Base-by-base conservation (phyloP, 2,329 filamentous ascomycete species). In the Penicillium sp. region DNA sequence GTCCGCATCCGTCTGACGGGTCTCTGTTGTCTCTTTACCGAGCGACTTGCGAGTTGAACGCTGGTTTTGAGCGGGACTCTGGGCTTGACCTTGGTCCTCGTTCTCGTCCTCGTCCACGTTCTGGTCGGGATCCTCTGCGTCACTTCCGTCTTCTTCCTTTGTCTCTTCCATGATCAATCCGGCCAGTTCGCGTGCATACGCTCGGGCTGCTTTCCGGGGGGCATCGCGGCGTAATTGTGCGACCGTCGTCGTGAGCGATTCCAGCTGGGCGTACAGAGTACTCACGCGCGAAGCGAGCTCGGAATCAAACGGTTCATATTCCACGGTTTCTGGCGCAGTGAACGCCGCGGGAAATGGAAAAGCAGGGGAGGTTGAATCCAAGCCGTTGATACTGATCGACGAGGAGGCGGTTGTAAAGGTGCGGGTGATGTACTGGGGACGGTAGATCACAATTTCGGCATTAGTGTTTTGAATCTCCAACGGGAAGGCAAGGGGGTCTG, bases 331-430 rank as follows among this genome's bases (percentile, higher is more conserved):
- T 5, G 62, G 63, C 4, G 67, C 60, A 27, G 68, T 65, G 43
- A 70, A 64, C 3, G 64, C 47, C 5, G 59, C 65, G 28, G 57
- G 61, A 48, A 62, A 66, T 1, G 62, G 66, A 49, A 63, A 66
- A 26, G 58, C 61, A 7, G 56, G 55, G 1, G 65, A 63, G 2
- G 61, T 55, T 41, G 60, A 59, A 47, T 76, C 73, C 27, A 76
- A 61, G 1, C 74, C 74, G 51, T 76, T 76, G 53, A 76, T 73
- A 53, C 63, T 68, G 44, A 76, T 68, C n/a, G 68, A 73, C 39
- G 67, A 56, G 24, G 70, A 65, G 7, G 74, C 73, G 26, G 67
- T 63, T 33, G 62, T 63, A 63, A 73, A 74, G 29, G 72, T 75
- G 46, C 67, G 62, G 29, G 57, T 61, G 51, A 76, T 74, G 55